Evolutionary conservation across 2,329 filamentous ascomycete species (phyloP), one percentile per base, ranked within the genome.

Genomic region (Chaetomium sp.): DNA sequence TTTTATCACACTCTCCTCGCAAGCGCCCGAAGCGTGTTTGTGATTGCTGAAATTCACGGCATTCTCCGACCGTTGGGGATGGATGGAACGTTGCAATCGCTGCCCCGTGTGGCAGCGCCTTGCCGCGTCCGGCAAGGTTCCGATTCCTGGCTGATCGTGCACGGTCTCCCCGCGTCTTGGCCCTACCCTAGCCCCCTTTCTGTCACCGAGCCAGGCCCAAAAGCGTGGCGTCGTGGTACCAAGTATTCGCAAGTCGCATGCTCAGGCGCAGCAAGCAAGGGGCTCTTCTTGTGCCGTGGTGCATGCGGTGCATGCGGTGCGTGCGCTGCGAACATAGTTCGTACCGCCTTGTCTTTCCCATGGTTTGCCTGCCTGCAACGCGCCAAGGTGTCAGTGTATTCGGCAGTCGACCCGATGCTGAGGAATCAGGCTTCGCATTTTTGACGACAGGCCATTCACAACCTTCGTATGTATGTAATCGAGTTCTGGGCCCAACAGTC

Each of bases 51-150:
- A 6, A 9, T 9, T 21, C 13, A 29, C 57, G 51, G 64, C 60
- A 31, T 16, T 38, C 60, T 60, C 53, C 57, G 65, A 58, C 61
- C 53, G 61, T 60, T 56, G 60, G 33, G 33, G 31, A 49, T 19
- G 58, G 60, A 70, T 71, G 69, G 65, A 70, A 72, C 70, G 70
- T 72, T 72, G 67, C 69, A 72, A 70, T 70, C 67, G 57, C 63
- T 65, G n/a, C n/a, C n/a, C n/a, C n/a, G n/a, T n/a, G 13, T 42
- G 29, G 38, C 57, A 13, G 38, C 60, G 42, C 64, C 60, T 63
- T 66, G 19, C 64, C 60, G 51, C 13, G 12, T 60, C 47, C 7
- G 60, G 60, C 35, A 60, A 54, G 57, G 64, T 38, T 23, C 50
- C 60, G 57, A 60, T 62, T 57, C 35, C 62, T 53, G 47, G 16